These are phyloP conservation scores for Xylariomycetidae sp. DNA, from an alignment of 2,329 filamentous ascomycete species.

Conservation along the genomic window DNA sequence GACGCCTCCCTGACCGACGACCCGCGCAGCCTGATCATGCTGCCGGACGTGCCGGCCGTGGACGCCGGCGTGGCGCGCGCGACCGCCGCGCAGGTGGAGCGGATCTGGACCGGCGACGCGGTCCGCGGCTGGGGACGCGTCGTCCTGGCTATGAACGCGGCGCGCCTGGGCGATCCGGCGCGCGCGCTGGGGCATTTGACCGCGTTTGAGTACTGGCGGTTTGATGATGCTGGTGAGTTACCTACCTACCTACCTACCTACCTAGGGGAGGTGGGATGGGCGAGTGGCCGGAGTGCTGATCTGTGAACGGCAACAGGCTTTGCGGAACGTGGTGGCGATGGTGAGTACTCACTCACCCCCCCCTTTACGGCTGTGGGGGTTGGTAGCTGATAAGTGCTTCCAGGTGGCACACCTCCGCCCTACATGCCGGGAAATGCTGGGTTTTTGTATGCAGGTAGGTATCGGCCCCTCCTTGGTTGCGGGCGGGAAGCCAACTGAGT, in stretches of 20 bases:
- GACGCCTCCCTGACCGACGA: conserved; percentile 31
- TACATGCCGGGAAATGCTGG: conserved; percentile 34
- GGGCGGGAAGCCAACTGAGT: background rate
- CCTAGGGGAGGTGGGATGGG: conserved; percentile 7
- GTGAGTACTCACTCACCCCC: conserved; percentile 1
- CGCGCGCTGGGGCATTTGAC: conserved; percentile 35
- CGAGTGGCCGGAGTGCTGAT: conserved; percentile 9
- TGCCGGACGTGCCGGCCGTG: conserved; percentile 33
- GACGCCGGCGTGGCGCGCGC: conserved; percentile 27
- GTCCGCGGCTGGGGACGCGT: conserved; percentile 42
- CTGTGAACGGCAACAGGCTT: conserved; percentile 4
- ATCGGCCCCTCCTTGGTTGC: background rate
- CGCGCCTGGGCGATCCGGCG: conserved; percentile 34
- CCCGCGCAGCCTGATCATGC: conserved; percentile 39
- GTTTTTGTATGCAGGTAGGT: conserved; percentile 27
- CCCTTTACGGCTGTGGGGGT: background rate
- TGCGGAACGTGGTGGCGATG: no score
- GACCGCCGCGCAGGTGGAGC: conserved; percentile 33
- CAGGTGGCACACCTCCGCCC: conserved; percentile 22
- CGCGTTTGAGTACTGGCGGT: conserved; percentile 35
- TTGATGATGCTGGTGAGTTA: conserved; percentile 36
- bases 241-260: no score
- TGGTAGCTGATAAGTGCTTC: no score
- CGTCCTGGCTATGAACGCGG: conserved; percentile 39
- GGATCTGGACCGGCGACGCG: conserved; percentile 35